Base-by-base conservation (phyloP, 352 stramenopile species). In the Globisporangium alternatum region DNA sequence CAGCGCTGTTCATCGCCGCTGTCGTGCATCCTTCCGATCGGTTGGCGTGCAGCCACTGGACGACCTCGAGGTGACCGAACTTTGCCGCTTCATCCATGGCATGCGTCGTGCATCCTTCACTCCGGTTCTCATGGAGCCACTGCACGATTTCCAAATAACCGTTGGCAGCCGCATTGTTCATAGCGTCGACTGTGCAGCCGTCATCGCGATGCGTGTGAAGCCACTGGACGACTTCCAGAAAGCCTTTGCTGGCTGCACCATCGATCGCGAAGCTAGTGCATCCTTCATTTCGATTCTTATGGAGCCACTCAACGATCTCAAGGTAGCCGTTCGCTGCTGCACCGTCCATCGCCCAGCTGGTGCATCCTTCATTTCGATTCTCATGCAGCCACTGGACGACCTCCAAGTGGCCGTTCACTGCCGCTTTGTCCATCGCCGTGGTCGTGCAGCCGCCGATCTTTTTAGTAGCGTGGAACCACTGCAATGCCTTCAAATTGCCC, bases 361-460 rank as follows among this genome's bases (percentile, higher is more conserved):
- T 41, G 25, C 25, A 41, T 2, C 59, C 65, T 62, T 81, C 76
- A 17, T 65, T 35, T 1, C 71, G 71, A 51, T 80, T 55, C 9
- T 47, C 51, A 25, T 80, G 64, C 12, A 84, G 72, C 71, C 71
- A 84, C 31, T 75, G 73, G 5, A 80, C 55, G 51, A 8, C 19
- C 19, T 53, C 45, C 5, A 53, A 53, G 47, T 53, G 47, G 21
- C 47, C 47, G 22, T 53, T 53, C 2, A 53, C 47, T 5, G 47
- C 47, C 22, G 47, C 47, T 33, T 53, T 53, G 47, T 35, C 47
- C 47, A 53, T 35, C 47, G 47, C 47, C 0, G 47, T 33, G 21
- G 47, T 53, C 47, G 47, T 35, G 47, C 47, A 53, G 7, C 47
- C 22, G 4, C 47, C 47, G 12, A 9, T 21, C 19, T 30, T 53